Conservation (phyloP, 495 filamentous ascomycete genomes). For the Aspergillus carlsbadensis region DNA sequence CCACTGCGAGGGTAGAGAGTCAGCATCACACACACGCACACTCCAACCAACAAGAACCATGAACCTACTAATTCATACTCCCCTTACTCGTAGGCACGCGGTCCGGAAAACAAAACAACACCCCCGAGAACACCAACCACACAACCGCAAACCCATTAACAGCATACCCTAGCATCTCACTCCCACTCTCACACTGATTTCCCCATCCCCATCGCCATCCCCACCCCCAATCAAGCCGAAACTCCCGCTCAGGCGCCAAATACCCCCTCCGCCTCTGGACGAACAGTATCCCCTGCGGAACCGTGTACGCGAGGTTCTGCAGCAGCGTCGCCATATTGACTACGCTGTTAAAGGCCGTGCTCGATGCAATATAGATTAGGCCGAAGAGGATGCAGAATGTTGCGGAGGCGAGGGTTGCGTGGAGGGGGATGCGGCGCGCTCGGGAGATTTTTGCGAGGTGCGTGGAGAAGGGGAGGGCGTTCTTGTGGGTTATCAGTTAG, state of each 20-base stretch:
- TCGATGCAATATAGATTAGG: constrained; percentile 38
- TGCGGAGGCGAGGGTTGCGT: constrained; percentile 23
- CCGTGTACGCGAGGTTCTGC: constrained; percentile 37
- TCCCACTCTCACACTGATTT: too few relatives aligned
- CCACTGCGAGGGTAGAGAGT: not conserved
- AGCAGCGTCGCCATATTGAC: constrained; percentile 39
- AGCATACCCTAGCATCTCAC: constrained; percentile 19
- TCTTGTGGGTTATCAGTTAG: constrained; percentile 15
- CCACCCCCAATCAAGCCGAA: constrained; percentile 23
- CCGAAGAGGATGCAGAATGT: constrained; percentile 34
- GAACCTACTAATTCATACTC: constrained; percentile 40
- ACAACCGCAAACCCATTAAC: constrained; percentile 33
- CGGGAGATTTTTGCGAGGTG: constrained; percentile 17
- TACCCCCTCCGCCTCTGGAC: constrained; percentile 26
- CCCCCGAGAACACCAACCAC: constrained; percentile 26
- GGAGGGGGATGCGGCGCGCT: constrained; percentile 19
- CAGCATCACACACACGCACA: too few relatives aligned
- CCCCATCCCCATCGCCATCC: too few relatives aligned
- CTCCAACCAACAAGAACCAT: too few relatives aligned
- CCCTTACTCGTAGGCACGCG: constrained; percentile 22
- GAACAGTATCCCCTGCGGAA: constrained; percentile 35
- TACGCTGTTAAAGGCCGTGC: constrained; percentile 41
- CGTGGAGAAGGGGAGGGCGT: constrained; percentile 23
- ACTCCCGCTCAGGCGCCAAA: constrained; percentile 19
- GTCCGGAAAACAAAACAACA: constrained; percentile 34